Evolutionary conservation across 176 grass and related monocot genomes (phyloP), one percentile per base, ranked within the genome.

Genomic region (Bothriochloa decipiens): DNA sequence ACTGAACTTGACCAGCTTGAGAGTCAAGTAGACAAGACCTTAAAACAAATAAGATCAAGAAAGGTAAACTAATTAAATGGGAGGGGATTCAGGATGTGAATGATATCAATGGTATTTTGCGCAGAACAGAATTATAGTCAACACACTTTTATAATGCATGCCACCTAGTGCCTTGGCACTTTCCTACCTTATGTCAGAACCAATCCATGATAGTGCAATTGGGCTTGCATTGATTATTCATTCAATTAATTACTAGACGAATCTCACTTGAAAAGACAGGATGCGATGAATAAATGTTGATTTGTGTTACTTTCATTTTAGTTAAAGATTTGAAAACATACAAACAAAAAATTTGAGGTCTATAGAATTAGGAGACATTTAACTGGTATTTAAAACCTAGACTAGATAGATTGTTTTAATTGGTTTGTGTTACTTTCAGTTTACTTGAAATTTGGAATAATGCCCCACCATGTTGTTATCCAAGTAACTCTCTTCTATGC

Each of bases 31-130:
- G 89, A 87, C 80, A 92, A 87, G 61, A 90, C 90, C 28, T 79
- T 95, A 73, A 91, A 80, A 35, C 90, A 91, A 70, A 97, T 95
- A 81, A 93, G 91, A 89, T 91, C 82, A 60, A 91, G 87, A 89
- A 97, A 95, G 92, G 95, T 95, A 66, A 83, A 52, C 5, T 85
- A 58, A 61, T 18, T n/a, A 26, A 13, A 20, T 60, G 55, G 22
- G 22, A 77, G 46, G 0, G 5, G 18, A 29, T 28, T 82, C 50
- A 62, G 11, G 4, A 67, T 60, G 37, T n/a, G n/a, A n/a, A n/a
- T n/a, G n/a, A n/a, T n/a, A n/a, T n/a, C n/a, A n/a, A 71, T 23
- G 64, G 79, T 50, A 9, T 57, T 32, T 71, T 52, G n/a, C n/a
- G n/a, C n/a, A n/a, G n/a, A n/a, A n/a, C n/a, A n/a, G n/a, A n/a